Base-by-base conservation (phyloP, 805 yeast species). In the Kodamaea leandrae region DNA sequence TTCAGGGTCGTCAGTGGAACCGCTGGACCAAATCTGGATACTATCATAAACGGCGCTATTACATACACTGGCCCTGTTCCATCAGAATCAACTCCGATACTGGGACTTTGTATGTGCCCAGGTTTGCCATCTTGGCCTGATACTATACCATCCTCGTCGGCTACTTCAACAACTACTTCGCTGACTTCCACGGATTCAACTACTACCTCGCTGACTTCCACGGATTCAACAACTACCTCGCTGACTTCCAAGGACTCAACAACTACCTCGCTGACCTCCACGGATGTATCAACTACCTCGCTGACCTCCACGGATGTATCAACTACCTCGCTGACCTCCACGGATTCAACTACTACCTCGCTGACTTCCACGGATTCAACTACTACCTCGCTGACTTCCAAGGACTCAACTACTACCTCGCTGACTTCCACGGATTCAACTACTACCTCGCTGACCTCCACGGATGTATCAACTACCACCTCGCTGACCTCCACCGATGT, bases 401-500 rank as follows among this genome's bases (percentile, higher is more conserved):
- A 37, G 3, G 46, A 42, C 10, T 53, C 35, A 30, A 27, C 43
- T 1, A 40, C 43, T 4, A 28, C 34, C 1, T 27, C 48, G 13
- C 32, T 50, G 35, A 52, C 48, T 8, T 45, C 54, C 7, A 47
- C 55, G n/a, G 39, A 53, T 34, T 37, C 53, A 3, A 42, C 25
- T n/a, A 53, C 53, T 36, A 13, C 24, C 7, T 44, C 42, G 41
- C 38, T 37, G 36, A 49, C 53, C 20, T 32, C 46, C 18, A 46
- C 52, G 2, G 42, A 46, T 23, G 41, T 43, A n/a, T n/a, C n/a
- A n/a, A n/a, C n/a, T n/a, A n/a, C n/a, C n/a, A n/a, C n/a, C n/a
- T n/a, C n/a, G n/a, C n/a, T n/a, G n/a, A n/a, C n/a, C n/a, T n/a
- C n/a, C n/a, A n/a, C n/a, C n/a, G n/a, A n/a, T n/a, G n/a, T n/a